Percentiles rank a stretch among this genome's conserved stretches.
Conservation (phyloP, 805 yeast genomes). For the Kodamaea leandrae region DNA sequence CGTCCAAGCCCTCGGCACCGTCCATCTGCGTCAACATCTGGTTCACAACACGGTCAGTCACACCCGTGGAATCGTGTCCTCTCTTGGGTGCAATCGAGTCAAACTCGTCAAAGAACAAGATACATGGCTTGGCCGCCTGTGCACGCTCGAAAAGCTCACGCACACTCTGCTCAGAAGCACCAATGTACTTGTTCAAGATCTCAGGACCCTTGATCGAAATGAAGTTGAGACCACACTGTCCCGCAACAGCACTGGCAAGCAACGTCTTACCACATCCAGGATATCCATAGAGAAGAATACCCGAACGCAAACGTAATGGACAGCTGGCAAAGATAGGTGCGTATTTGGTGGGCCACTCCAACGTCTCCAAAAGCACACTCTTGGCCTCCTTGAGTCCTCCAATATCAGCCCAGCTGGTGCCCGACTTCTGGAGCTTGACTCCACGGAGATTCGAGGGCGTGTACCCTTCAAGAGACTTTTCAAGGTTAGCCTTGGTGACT, state of each 20-base stretch:
- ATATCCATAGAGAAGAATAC: slow-evolving; percentile 86
- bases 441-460: slow-evolving; percentile 83
- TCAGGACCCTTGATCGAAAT: slow-evolving; percentile 96
- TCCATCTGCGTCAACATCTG: slow-evolving; percentile 98
- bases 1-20: slow-evolving; percentile 94
- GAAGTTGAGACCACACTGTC: slow-evolving; percentile 90
- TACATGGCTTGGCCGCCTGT: slow-evolving; percentile 91
- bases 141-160: slow-evolving; percentile 93
- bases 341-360: slow-evolving; percentile 96
- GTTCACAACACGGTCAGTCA: slow-evolving; percentile 95
- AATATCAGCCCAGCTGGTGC: slow-evolving; percentile 78
- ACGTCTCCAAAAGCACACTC: slow-evolving; percentile 71
- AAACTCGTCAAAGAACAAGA: slow-evolving; percentile 90
- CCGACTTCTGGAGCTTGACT: slow-evolving; percentile 76
- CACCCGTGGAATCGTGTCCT: slow-evolving; percentile 97
- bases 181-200: slow-evolving; percentile 89
- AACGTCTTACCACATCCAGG: slow-evolving; percentile 98
- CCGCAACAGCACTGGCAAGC: slow-evolving; percentile 88
- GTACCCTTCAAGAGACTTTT: slow-evolving; percentile 60
- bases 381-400: slow-evolving; percentile 86
- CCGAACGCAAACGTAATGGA: slow-evolving; percentile 85
- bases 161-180: slow-evolving; percentile 94
- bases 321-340: slow-evolving; percentile 92
- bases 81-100: slow-evolving; percentile 97
- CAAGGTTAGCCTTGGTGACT: slow-evolving; percentile 41